Evolutionary conservation across 2,329 filamentous ascomycete genomes (phyloP), one percentile per base, ranked within the genome.

Genomic region (Colletotrichum sp.): DNA sequence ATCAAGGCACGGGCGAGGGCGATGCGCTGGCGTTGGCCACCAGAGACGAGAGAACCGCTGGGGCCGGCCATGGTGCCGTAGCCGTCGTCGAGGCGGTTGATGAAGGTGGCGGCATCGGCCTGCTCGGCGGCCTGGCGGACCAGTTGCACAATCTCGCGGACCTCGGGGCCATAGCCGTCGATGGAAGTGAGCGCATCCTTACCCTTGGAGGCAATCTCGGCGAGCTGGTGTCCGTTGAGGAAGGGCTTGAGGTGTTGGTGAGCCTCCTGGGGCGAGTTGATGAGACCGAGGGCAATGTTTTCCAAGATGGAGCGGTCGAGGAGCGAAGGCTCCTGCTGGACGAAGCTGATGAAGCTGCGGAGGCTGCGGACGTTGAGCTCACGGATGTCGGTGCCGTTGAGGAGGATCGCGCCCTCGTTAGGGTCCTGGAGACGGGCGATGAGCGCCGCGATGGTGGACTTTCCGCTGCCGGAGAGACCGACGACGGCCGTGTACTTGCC

Each of bases 21-120:
- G 28, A 91, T 84, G 4, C 89, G 84, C 79, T 91, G 89, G 69
- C 87, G 87, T 78, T 91, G 89, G 1, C 89, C 89, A 60, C 89
- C 89, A 67, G 86, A 88, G 34, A 91, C 81, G 8, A 89, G 82
- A 12, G 83, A 85, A 5, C 89, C 89, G 26, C 83, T 85, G 3
- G 86, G 83, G 1, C 90, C 90, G 3, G 90, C 86, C 12, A 85
- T 81, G 2, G 87, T 88, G 32, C 83, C 84, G 26, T 89, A 87
- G 0, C 90, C 90, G 52, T 87, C 83, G 52, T 90, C 86, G 6
- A 89, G 85, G 1, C 81, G 81, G 52, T 85, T 82, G 77, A 89
- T 91, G 80, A 90, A 92, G 34, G 79, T 79, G 62, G 85, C 84
- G 1, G 89, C 91, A 81, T 93, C 91, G 2, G 92, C 91, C 16